Base-by-base conservation (phyloP, 345 rosid genomes). In the Streptanthus diversifolius region DNA sequence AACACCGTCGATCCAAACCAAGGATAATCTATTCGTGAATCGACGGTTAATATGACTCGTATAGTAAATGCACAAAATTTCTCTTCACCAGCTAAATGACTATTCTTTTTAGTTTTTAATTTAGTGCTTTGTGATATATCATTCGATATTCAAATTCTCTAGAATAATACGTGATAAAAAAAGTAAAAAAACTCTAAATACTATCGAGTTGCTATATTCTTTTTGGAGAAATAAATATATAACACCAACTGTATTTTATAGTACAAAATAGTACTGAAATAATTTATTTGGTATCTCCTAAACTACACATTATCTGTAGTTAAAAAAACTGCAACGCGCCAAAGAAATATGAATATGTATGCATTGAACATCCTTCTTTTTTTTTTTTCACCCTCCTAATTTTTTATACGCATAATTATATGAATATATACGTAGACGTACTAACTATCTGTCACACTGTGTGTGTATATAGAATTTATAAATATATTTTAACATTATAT, bases 11-110 rank as follows among this genome's bases (percentile, higher is more conserved):
- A 68, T 66, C 32, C 18, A 25, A 10, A 51, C 7, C n/a, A n/a
- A n/a, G 10, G 29, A 40, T 17, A 41, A 48, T 48, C 13, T 8
- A 57, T 69, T 51, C 60, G 5, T 55, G 49, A 40, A 56, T 72
- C 57, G 80, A 66, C 75, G 65, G 72, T 72, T 64, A 57, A 43
- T 51, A 56, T 61, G 70, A 52, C 53, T 40, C 40, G 54, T 68
- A 75, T 40, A 17, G 24, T 74, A 71, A 76, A 72, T 75, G 59
- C 60, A 25, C 21, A 4, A 37, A 33, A 2, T 51, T 19, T 40
- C 8, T 8, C 44, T 72, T 32, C 25, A n/a, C 24, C 39, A 61
- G 41, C 60, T 60, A 55, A 37, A 25, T 62, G 21, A 49, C 17
- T 61, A 39, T 27, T 40, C 13, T 12, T 62, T 27, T n/a, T 8